Evolutionary conservation across 2,329 filamentous ascomycete genomes (phyloP), one percentile per base, ranked within the genome.

Genomic region (Colletotrichum sp.): DNA sequence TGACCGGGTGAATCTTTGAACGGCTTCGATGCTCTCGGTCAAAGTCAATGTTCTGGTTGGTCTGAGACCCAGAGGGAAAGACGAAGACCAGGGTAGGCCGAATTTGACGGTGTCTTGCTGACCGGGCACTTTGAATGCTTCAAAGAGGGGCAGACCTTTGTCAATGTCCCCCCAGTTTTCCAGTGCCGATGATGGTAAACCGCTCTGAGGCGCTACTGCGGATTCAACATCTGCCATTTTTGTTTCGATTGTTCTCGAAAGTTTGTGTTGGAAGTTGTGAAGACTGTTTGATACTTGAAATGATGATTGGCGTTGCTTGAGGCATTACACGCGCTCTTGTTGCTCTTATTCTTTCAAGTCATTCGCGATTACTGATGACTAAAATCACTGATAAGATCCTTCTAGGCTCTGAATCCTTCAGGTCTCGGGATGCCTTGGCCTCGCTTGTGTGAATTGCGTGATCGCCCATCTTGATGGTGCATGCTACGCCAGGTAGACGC

Each of bases 51-150:
- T 15, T n/a, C 21, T 32, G 30, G 71, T 77, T 8, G 48, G 28
- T 24, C 75, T 74, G 10, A 82, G 74, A 18, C 77, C 80, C 12
- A 82, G 48, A 0, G 81, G 81, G 48, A 82, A 82, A 2, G 75
- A 60, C 1, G 79, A 79, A 55, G 71, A 75, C 67, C 77, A 79
- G 9, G 66, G n/a, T 18, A 81, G 74, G 3, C 80, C 79, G 16
- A 82, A 76, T 4, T 48, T 60, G 5, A 43, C 61, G 5, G 79
- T 80, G 30, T 78, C 72, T 34, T 81, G 79, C 30, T 81, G 79
- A 7, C 80, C 78, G 5, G 72, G 75, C n/a, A 81, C 80, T 3
- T 61, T 60, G 30, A 81, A 81, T 0, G 74, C 32, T 60, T 80
- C 60, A 30, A 71, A 57, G 26, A 32, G 36, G 10, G 15, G 21